Evolutionary conservation across 192 early-diverging fungal species (phyloP).

Genomic region (Podila epicladia): DNA sequence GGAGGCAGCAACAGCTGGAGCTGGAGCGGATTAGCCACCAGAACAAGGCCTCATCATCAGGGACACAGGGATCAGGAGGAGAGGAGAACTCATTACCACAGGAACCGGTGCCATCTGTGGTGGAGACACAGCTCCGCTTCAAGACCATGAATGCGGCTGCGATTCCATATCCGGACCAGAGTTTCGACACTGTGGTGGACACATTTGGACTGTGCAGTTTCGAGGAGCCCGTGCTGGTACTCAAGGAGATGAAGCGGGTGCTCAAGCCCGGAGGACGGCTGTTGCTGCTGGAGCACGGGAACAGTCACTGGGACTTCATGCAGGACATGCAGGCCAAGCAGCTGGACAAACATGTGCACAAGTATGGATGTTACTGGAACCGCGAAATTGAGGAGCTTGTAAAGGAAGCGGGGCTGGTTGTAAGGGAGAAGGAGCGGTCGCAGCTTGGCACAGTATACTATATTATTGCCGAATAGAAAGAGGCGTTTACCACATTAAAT

Average conservation of each 20-base stretch:
- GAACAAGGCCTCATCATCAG: constrained; percentile 1
- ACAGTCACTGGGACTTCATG: constrained; percentile 43
- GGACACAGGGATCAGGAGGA: neutral
- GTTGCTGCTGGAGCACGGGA: constrained; percentile 43
- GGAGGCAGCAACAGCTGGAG: constrained; percentile 40
- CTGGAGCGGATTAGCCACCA: constrained; percentile 28
- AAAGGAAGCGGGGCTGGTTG: constrained; percentile 29
- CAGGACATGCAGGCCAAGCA: constrained; percentile 49
- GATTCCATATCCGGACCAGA: constrained; percentile 41
- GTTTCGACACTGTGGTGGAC: constrained; percentile 44
- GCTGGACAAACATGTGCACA: constrained; percentile 46
- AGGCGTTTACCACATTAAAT: no score
- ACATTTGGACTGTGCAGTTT: constrained; percentile 50
- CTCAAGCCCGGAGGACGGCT: constrained; percentile 23
- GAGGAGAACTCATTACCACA: neutral
- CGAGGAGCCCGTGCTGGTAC: constrained; percentile 38
- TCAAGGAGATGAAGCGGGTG: constrained; percentile 48
- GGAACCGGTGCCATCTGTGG: neutral
- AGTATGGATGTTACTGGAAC: constrained; percentile 52
- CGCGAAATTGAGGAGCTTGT: constrained; percentile 43
- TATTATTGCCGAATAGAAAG: constrained; percentile 25
- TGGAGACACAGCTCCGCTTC: constrained; percentile 39
- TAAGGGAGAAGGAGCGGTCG: constrained; percentile 42
- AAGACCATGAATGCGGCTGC: constrained; percentile 43
- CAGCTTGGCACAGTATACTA: constrained; percentile 45